A percentile compares a stretch with the other conserved stretches of the same genome.
Conservation (phyloP, 1,139 yeast species). For the Hyphopichia buzzinii region DNA sequence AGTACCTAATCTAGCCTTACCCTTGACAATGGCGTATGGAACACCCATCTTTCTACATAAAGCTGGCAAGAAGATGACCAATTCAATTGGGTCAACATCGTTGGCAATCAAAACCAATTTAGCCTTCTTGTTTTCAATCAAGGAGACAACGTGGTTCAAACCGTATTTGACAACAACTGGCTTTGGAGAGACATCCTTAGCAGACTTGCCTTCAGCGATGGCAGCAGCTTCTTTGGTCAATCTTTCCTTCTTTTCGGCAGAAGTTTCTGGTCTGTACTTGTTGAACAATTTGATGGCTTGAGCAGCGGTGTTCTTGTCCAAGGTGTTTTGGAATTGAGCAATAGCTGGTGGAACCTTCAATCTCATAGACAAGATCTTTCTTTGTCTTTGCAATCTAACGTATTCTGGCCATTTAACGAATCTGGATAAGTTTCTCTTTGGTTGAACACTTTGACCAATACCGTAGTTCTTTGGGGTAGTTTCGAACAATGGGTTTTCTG, state of each 20-base stretch:
- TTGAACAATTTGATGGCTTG: slow-evolving; percentile 88
- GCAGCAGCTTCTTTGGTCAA: slow-evolving; percentile 94
- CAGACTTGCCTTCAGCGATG: slow-evolving; percentile 89
- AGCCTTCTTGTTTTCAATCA: slow-evolving; percentile 92
- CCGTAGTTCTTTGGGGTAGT: slow-evolving; percentile 92
- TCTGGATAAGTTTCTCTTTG: slow-evolving; percentile 93
- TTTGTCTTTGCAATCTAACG: slow-evolving; percentile 92
- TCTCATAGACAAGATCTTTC: slow-evolving; percentile 84
- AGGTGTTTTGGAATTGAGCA: slow-evolving; percentile 84
- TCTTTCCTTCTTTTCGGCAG: slow-evolving; percentile 93
- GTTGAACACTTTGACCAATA: slow-evolving; percentile 92
- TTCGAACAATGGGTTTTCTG: slow-evolving; percentile 77
- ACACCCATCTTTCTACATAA: slow-evolving; percentile 95
- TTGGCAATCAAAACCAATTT: slow-evolving; percentile 88
- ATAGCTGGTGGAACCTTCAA: slow-evolving; percentile 94
- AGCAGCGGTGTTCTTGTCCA: slow-evolving; percentile 94
- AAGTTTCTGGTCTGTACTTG: slow-evolving; percentile 95
- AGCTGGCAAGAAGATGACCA: slow-evolving; percentile 90
- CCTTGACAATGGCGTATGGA: slow-evolving; percentile 93
- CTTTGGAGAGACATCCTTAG: slow-evolving; percentile 87
- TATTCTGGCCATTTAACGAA: slow-evolving; percentile 98
- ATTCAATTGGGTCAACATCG: slow-evolving; percentile 94
- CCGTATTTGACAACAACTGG: slow-evolving; percentile 92
- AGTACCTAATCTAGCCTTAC: slow-evolving; percentile 94
- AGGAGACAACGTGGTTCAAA: slow-evolving; percentile 90